Base-by-base conservation (phyloP, 306 rosid genomes). In the Vigna nakashimae region DNA sequence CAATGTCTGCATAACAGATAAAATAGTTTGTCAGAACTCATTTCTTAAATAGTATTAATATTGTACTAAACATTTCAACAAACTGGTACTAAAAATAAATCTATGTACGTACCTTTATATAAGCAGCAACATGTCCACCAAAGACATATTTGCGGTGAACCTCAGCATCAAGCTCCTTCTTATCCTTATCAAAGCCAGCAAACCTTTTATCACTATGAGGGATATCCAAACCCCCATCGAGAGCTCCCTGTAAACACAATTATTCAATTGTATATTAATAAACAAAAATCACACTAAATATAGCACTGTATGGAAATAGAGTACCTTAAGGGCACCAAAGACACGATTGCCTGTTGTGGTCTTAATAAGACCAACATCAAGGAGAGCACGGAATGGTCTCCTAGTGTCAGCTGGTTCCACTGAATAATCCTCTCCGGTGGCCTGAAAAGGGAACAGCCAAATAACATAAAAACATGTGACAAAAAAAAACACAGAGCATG, bases 311-410 rank as follows among this genome's bases (percentile, higher is more conserved):
- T 42, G 18, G 7, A 0, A 7, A 18, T 9, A 1, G 34, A 24
- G 9, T 63, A 90, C 89, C 90, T 87, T 94, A 5, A 92, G 88
- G 73, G 98, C 95, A 83, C 97, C 98, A 53, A 94, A 92, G 22
- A 92, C 91, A 62, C 97, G 91, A 8, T 94, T 92, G 9, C 97
- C 97, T 14, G 98, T 92, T 15, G 98, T 94, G 6, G 97, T 92
- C 86, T 45, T 87, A 20, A 90, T 15, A 76, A 94, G 87, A 69
- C 98, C 98, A 79, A 92, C 97, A 82, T 94, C 98, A 52, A 94
- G 97, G 4, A 94, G 95, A 17, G 98, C 98, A 34, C 97, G 97
- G 92, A 92, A 94, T 18, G 98, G 98, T 81, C 98, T 90, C 84
- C 98, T 86, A 78, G 77, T 83, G 0, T 92, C 98, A 40, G 94